Evolutionary conservation across 768 basidiomycete species (phyloP), one percentile per base, ranked within the genome.

Genomic region (Lactarius vividus): DNA sequence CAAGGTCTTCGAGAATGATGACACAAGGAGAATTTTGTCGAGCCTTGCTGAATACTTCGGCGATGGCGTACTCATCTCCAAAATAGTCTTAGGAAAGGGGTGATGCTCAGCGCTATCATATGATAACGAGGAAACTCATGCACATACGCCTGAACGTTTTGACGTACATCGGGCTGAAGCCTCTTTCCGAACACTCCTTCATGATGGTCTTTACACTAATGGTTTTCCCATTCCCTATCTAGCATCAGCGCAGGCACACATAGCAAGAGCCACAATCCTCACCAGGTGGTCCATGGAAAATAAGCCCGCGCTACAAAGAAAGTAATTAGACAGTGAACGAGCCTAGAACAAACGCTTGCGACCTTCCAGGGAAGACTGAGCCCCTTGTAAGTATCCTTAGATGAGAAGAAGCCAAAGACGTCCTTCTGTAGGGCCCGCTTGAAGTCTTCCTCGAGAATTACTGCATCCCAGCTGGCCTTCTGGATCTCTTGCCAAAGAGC

Each of bases 251-350:
- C 1, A 40, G 54, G 44, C n/a, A n/a, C 35, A 5, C 37, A 20
- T 20, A 31, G 26, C 37, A 18, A 9, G 31, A 26, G 23, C 31
- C 2, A 7, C 33, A 40, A 29, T 57, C 70, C 76, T 62, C 69
- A 81, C 88, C 88, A 70, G 90, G 89, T n/a, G 91, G 88, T 1
- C 93, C 93, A 66, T 88, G 81, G 82, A 94, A 82, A 72, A 94
- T 92, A 66, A 94, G 74, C 33, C 92, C 92, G 64, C 92, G 86
- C 88, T 93, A 66, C 18, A 63, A 29, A 35, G 55, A 9, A 66
- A 37, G 39, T 52, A 20, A 53, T 59, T n/a, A 44, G 46, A 33
- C 54, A 29, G 15, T 42, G 7, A 23, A 23, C 56, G 42, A 5
- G 13, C 11, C 44, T 39, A 46, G 8, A 42, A 31, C 54, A 10